Evolutionary conservation across 2,329 filamentous ascomycete species (phyloP), one percentile per base, ranked within the genome.

Genomic region (Colletotrichum lupini): DNA sequence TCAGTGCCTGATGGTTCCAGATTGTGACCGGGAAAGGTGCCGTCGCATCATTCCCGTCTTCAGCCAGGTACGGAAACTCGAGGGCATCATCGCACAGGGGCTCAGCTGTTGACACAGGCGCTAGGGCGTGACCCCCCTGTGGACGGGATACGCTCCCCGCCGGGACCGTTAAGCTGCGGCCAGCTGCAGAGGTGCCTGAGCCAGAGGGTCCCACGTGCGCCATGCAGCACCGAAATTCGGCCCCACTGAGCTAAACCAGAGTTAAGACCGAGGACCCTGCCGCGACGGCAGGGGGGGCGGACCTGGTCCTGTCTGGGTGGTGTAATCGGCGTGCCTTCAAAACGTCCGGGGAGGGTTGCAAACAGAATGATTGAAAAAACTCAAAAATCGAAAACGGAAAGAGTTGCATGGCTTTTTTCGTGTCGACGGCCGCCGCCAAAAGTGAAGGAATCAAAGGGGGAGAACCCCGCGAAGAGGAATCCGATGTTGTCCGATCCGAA

Each of bases 221-320:
- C 63, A 59, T 74, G 72, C 72, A 74, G 68, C 72, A 32, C 62
- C 68, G 59, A 72, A 72, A 59, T 74, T 74, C 70, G 57, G 58
- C 62, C 67, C 58, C 55, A 62, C 49, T 72, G 67, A 61, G 67
- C 67, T 70, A 65, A 57, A 42, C 70, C 56, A 24, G 42, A 56
- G 55, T 60, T 26, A 52, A 67, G n/a, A 60, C 32, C 35, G 55
- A 68, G 32, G 55, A 61, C 59, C 66, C 67, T 65, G 67, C 56
- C 67, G 56, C 32, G 35, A 24, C 42, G n/a, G 67, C 71, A 70
- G 61, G 71, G 71, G 71, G 32, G 67, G 55, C 56, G 60, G 55
- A 61, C 60, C 55, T 42, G 32, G 35, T 22, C 49, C 52, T 22
- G 61, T 53, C 37, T 35, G 35, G 49, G 24, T 53, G 30, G 42